Percentiles rank a stretch among this genome's conserved stretches.
phyloP scores from a whole-genome alignment of 2,329 filamentous ascomycete genomes.

The Colletotrichum scovillei region DNA sequence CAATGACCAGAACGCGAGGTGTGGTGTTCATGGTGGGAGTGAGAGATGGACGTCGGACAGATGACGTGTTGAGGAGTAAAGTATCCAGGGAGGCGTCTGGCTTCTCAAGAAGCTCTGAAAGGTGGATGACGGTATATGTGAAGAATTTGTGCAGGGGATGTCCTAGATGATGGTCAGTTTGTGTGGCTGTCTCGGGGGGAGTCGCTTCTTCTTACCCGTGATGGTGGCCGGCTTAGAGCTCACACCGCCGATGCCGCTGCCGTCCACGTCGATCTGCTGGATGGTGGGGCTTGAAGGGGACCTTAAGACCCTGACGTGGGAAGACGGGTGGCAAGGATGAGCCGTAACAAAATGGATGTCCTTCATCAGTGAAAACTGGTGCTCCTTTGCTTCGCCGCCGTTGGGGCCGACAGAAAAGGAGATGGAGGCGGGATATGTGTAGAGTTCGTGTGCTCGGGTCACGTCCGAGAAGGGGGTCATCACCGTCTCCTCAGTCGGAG shows the following conservation, averaged over 20 bases:
- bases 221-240: slow-evolving; percentile 59
- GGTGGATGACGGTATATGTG: slow-evolving; percentile 69
- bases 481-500: slow-evolving; percentile 55
- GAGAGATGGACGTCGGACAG: slow-evolving; percentile 45
- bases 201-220: slow-evolving; percentile 52
- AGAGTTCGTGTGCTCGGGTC: slow-evolving; percentile 45
- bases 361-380: slow-evolving; percentile 60
- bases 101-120: slow-evolving; percentile 65
- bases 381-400: slow-evolving; percentile 53
- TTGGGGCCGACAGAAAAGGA: slow-evolving; percentile 53
- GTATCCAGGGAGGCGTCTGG: slow-evolving; percentile 58
- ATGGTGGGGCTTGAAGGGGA: slow-evolving; percentile 70
- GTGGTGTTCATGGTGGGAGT: slow-evolving; percentile 43
- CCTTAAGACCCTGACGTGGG: slow-evolving; percentile 67
- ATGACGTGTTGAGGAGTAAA: slow-evolving; percentile 53
- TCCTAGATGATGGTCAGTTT: slow-evolving; percentile 49
- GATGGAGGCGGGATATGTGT: slow-evolving; percentile 53
- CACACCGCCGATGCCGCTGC: slow-evolving; percentile 55
- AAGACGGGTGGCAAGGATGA: slow-evolving; percentile 71
- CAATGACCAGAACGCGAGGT: slow-evolving; percentile 67
- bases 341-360: slow-evolving; percentile 75
- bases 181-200: slow-evolving; percentile 33
- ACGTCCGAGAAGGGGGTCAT: slow-evolving; percentile 51
- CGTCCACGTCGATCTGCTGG: slow-evolving; percentile 65
- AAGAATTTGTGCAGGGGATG: slow-evolving; percentile 74